Evolutionary conservation across 2,329 filamentous ascomycete species (phyloP), one percentile per base, ranked within the genome.

Genomic region (Capronia coronata): DNA sequence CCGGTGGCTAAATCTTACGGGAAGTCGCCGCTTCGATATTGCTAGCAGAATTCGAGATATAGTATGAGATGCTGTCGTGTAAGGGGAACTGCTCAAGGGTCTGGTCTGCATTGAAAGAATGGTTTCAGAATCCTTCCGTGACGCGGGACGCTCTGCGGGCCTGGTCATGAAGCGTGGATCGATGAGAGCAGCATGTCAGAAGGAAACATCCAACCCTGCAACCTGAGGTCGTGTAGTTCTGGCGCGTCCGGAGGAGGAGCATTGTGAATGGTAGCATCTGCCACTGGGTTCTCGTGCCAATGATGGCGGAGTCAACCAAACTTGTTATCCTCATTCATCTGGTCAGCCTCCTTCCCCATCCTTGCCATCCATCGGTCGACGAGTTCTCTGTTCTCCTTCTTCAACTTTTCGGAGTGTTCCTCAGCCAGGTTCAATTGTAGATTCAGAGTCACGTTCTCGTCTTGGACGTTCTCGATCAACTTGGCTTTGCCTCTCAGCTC

Each of bases 341-440:
- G 83, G 48, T 93, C 86, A 9, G 87, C 91, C 71, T 96, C 90
- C 64, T 83, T 78, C 2, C 83, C 84, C 78, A 93, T 93, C 56
- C 84, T 77, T 63, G 80, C 82, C 85, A 97, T 90, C 88, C 90
- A 97, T 47, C 93, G 77, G 65, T 89, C 84, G 46, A 96, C 82
- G 48, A 98, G 75, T 59, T 95, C 86, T 63, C 87, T 83, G 64
- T 97, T 97, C 66, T 97, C 93, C 51, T 75, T 77, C 64, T 82
- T 79, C 55, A 94, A 72, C 67, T 81, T 83, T 64, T 84, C 81
- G 22, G 78, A 75, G 63, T 82, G 80, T 65, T 90, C 79, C 65
- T 94, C 89, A 2, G 84, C 83, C 73, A 96, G 80, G 59, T 93
- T 89, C 37, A 96, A 75, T 67, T 97, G 86, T 58, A 97, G 74